Evolutionary conservation across 441 rosid genomes (phyloP).

Genomic region (Euphorbia corollata): DNA sequence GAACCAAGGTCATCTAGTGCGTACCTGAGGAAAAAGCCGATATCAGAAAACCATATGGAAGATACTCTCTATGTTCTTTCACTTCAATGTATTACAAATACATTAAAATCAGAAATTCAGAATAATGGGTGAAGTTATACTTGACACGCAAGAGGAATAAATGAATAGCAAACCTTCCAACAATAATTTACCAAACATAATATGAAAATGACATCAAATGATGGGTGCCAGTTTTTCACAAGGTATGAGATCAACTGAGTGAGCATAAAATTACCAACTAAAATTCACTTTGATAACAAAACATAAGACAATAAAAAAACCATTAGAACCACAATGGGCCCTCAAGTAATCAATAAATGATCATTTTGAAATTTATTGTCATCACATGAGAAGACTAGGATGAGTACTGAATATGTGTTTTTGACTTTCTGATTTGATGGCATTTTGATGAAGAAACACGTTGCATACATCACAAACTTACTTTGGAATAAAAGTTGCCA

Average conservation of each 20-base stretch:
- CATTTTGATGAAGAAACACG: constrained; percentile 6
- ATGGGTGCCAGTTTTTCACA: constrained; percentile 1
- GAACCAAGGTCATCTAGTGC: constrained; percentile 81
- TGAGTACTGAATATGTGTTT: constrained; percentile 4
- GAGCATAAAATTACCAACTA: not conserved
- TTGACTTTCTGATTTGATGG: not conserved
- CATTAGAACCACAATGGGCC: not conserved
- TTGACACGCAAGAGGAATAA: not conserved
- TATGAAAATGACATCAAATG: no score
- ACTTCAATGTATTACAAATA: not conserved
- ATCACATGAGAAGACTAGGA: not conserved
- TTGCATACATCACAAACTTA: constrained; percentile 34
- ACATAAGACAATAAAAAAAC: not conserved
- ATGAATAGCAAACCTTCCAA: not conserved
- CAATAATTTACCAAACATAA: not conserved
- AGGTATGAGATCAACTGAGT: not conserved
- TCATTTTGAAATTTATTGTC: not conserved
- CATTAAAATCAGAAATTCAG: no score
- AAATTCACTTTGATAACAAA: not conserved
- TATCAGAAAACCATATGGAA: not conserved
- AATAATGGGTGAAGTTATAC: not conserved
- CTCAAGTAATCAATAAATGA: not conserved
- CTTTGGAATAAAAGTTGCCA: constrained; percentile 93
- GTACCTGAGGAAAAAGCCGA: constrained; percentile 41
- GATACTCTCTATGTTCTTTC: not conserved